phyloP scores from a whole-genome alignment of 441 rosid genomes.

The Populus trichocarpa region DNA sequence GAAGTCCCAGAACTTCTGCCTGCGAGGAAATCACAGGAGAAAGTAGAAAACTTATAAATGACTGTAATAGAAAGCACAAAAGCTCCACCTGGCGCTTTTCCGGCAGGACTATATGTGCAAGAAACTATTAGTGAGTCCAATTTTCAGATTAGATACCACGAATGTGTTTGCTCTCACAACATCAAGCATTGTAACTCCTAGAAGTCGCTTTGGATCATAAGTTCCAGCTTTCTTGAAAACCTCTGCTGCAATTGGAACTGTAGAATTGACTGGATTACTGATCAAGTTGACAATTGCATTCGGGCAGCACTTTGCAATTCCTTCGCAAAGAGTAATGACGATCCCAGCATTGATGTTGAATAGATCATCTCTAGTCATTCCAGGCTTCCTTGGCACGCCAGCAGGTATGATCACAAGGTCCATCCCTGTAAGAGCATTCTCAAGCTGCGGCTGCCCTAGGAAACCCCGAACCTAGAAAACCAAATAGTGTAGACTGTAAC shows the following conservation, averaged over 20 bases:
- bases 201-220: conserved; percentile 76
- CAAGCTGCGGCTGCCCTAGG: conserved; percentile 73
- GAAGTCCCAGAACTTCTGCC: conserved; percentile 71
- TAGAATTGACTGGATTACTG: conserved; percentile 85
- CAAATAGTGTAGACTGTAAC: neutral
- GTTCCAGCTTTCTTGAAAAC: conserved; percentile 88
- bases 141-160: conserved; percentile 44
- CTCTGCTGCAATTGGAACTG: conserved; percentile 85
- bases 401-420: conserved; percentile 91
- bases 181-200: conserved; percentile 84
- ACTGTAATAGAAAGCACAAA: neutral
- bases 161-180: conserved; percentile 90
- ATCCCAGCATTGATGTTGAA: conserved; percentile 91
- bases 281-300: conserved; percentile 72
- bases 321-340: conserved; percentile 77
- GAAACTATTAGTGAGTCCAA: neutral
- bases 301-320: conserved; percentile 69
- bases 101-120: neutral
- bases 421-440: conserved; percentile 69
- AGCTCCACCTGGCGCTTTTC: neutral
- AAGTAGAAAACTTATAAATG: neutral
- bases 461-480: conserved; percentile 65
- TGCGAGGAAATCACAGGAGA: neutral
- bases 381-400: conserved; percentile 93
- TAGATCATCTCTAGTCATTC: conserved; percentile 94